Conservation (phyloP, 768 basidiomycete species). For the Lentinula lateritia region DNA sequence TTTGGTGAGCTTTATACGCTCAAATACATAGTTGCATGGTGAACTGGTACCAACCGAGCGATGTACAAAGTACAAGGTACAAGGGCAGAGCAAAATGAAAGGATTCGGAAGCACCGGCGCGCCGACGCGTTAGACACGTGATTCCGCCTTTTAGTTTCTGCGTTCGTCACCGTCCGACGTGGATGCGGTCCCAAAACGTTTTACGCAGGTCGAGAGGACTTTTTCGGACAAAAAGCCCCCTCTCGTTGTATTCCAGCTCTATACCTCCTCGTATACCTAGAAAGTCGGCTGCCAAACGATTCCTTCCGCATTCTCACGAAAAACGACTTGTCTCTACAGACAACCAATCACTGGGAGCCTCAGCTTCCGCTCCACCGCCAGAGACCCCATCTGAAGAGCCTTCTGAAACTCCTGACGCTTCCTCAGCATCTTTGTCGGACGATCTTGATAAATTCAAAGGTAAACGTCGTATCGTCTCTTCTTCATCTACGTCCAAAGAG, state of each 20-base stretch:
- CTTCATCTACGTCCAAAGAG: constrained; percentile 25
- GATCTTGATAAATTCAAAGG: constrained; percentile 41
- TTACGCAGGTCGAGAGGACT: constrained; percentile 4
- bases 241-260: background rate
- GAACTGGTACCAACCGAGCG: too few relatives aligned
- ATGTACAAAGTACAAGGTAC: background rate
- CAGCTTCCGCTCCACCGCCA: background rate
- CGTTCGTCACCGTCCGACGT: background rate
- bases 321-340: constrained; percentile 2
- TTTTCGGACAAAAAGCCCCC: background rate
- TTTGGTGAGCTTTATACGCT: background rate
- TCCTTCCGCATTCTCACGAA: background rate
- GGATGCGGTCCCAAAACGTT: constrained; percentile 6
- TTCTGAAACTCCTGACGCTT: background rate
- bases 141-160: background rate
- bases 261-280: background rate
- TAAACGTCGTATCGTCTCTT: constrained; percentile 25
- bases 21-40: too few relatives aligned
- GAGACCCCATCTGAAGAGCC: background rate
- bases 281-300: background rate
- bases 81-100: background rate
- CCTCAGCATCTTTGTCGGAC: constrained; percentile 22
- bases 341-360: background rate
- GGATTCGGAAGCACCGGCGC: background rate
- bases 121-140: background rate